Evolutionary conservation across 2,329 filamentous ascomycete genomes (phyloP).

Genomic region (Fusarium verticillioides): DNA sequence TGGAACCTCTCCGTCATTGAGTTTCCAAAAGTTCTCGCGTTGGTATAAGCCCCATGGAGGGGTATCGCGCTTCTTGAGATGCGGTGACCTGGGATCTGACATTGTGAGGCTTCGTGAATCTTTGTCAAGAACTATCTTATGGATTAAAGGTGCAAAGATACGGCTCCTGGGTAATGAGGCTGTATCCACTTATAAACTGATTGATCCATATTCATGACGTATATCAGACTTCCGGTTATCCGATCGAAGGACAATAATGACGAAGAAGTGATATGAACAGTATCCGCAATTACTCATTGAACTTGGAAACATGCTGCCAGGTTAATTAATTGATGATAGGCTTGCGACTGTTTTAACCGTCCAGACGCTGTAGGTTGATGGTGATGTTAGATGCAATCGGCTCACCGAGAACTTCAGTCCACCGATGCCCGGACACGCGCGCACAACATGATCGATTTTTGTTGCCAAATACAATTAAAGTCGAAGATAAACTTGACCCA

Average conservation of each 20-base stretch:
- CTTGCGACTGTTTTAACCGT: too few species aligned
- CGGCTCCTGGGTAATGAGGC: accelerated
- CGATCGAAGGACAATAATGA: background rate
- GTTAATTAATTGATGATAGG: too few species aligned
- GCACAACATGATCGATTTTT: background rate
- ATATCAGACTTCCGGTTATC: background rate
- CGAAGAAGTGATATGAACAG: background rate
- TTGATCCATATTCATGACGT: background rate
- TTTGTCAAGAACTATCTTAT: background rate
- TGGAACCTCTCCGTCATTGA: conserved; percentile 2
- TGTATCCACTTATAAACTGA: background rate
- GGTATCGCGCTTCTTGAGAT: conserved; percentile 1
- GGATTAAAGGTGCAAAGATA: too few species aligned
- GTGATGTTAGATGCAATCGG: too few species aligned
- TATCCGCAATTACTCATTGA: background rate
- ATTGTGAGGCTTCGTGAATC: accelerated
- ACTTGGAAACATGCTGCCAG: too few species aligned
- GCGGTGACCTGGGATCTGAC: background rate
- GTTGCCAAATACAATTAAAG: background rate
- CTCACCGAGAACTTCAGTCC: background rate
- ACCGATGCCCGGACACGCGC: background rate
- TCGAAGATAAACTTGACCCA: background rate
- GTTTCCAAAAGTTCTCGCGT: conserved; percentile 17
- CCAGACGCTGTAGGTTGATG: too few species aligned
- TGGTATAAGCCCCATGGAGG: conserved; percentile 15